phyloP scores from a whole-genome alignment of 2,329 filamentous ascomycete genomes.

The Colletotrichum euphorbiae region DNA sequence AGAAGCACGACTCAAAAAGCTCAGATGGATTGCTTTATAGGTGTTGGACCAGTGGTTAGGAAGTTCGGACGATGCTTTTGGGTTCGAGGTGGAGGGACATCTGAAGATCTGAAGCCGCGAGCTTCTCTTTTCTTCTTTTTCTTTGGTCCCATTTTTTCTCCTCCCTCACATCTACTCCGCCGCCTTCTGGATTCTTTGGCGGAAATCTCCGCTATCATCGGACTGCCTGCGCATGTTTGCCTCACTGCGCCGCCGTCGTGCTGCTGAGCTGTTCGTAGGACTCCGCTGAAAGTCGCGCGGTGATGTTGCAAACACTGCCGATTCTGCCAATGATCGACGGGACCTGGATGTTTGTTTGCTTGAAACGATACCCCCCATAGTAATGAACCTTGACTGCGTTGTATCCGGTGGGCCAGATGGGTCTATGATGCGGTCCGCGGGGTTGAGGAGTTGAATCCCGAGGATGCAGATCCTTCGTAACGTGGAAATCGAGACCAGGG shows the following conservation, averaged over 20 bases:
- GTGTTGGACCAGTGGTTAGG: not conserved
- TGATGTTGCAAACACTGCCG: not conserved
- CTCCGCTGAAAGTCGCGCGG: not conserved
- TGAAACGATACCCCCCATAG: not conserved
- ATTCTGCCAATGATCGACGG: not conserved
- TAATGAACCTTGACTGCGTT: constrained; percentile 3
- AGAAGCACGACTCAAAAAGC: not conserved
- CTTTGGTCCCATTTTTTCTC: not conserved
- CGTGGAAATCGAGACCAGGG: not conserved
- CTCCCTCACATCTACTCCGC: not conserved
- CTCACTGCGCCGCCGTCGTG: not conserved
- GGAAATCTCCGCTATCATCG: too few species aligned
- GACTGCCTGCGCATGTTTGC: not conserved
- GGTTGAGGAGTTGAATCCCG: not conserved
- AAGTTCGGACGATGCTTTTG: not conserved
- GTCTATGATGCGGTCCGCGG: not conserved
- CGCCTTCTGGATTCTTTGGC: not conserved
- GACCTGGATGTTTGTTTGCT: not conserved
- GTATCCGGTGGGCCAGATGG: not conserved
- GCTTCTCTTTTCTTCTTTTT: not conserved
- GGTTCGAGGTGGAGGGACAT: not conserved
- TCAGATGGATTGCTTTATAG: not conserved
- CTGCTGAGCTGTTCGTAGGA: not conserved
- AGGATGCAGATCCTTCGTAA: not conserved
- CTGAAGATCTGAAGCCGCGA: not conserved